Base-by-base conservation (phyloP, 768 basidiomycete species). In the Boletus bicolor region DNA sequence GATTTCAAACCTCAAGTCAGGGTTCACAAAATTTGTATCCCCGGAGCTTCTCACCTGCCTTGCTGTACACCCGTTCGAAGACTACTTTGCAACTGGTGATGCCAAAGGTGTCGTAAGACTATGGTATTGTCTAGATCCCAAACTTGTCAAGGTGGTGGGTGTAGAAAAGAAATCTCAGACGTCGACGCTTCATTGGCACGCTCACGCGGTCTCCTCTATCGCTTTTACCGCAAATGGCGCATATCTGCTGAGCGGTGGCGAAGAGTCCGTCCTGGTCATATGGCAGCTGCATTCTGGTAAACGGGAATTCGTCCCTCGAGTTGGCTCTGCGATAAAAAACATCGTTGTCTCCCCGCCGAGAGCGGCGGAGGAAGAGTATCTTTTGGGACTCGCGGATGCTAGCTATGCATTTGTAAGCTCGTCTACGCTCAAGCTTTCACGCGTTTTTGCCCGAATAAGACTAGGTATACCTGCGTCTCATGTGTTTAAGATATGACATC, bases 11-110 rank as follows among this genome's bases (percentile, higher is more conserved):
- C 69, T 83, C 50, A 76, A 79, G 53, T 75, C 81, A 10, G 87
- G 89, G 3, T 91, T 91, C 70, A 85, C 82, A 39, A 94, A 93
- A 72, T 91, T 89, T 62, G 85, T 89, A 12, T 89, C 89, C 44
- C 82, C 88, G 1, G 90, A 96, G 54, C 74, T 72, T 28, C 76
- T 98, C 55, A 93, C 90, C 2, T 93, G 90, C 68, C 77, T 97
- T 42, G 84, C 90, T 6, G 89, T 91, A 68, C 93, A 96, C 69
- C 96, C 96, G 2, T 79, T 76, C 49, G 88, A 97, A 59, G 91
- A 95, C 53, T 95, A 90, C 72, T 97, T 98, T 69, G 97, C 93
- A 4, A 97, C 96, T 0, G 97, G 97, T 26, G 95, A 98, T 64
- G 78, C 76, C 21, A 84, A 84, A 59, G 97, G 97, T 52, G 78